These are phyloP conservation scores for Sporothrix euskadiensis DNA, from an alignment of 2,329 filamentous ascomycete genomes.

Conservation along the genomic window DNA sequence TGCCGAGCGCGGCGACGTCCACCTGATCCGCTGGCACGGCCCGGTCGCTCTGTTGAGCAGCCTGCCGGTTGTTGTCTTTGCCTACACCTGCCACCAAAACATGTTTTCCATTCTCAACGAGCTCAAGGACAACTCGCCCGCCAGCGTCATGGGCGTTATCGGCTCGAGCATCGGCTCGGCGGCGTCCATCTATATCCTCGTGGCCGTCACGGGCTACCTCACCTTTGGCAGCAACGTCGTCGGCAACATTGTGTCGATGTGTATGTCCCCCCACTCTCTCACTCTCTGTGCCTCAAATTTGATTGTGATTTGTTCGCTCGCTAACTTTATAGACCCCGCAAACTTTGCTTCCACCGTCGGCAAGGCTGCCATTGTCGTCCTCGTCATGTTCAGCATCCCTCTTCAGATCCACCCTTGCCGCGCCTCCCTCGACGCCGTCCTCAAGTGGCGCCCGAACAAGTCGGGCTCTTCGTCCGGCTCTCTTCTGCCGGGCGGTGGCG, in stretches of 20 bases:
- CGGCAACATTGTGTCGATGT: constrained; percentile 94
- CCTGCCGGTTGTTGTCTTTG: constrained; percentile 94
- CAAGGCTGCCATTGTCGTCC: constrained; percentile 89
- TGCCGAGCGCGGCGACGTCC: constrained; percentile 69
- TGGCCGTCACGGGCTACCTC: constrained; percentile 92
- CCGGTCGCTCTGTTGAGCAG: constrained; percentile 77
- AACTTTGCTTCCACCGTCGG: constrained; percentile 86
- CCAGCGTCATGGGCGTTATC: constrained; percentile 75
- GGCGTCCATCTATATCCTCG: constrained; percentile 82
- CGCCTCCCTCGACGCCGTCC: constrained; percentile 90
- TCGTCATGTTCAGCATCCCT: constrained; percentile 95
- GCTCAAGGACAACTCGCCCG: constrained; percentile 78
- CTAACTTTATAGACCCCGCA: constrained; percentile 57
- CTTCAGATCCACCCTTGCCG: constrained; percentile 94
- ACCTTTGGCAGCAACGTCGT: constrained; percentile 88
- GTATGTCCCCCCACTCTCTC: constrained; percentile 49
- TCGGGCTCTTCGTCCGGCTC: constrained; percentile 34
- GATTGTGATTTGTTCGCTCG: background rate
- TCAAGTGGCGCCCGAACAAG: constrained; percentile 77
- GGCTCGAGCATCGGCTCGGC: constrained; percentile 82
- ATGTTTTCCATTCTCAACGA: constrained; percentile 99
- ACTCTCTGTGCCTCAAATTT: too few relatives aligned
- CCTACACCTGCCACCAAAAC: constrained; percentile 99
- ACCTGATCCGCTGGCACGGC: constrained; percentile 76
- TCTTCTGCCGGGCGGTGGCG: constrained; percentile 32